These are phyloP conservation scores for Aspergillus hortae DNA, from an alignment of 2,329 filamentous ascomycete species.

Conservation along the genomic window DNA sequence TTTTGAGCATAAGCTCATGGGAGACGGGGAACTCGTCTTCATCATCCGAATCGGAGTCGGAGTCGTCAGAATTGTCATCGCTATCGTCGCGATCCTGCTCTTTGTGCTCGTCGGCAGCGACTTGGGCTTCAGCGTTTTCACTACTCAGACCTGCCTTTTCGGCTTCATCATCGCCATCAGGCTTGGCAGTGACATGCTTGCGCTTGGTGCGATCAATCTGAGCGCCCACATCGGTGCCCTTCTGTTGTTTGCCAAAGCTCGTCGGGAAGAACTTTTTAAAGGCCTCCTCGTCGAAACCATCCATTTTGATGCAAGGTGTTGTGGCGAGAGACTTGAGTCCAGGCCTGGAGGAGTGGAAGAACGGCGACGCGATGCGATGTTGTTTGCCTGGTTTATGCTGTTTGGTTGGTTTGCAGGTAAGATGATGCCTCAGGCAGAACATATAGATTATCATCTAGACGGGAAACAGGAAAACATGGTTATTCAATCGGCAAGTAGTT, in stretches of 20 bases:
- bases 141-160: constrained; percentile 20
- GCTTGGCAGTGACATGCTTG: constrained; percentile 40
- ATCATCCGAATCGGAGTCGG: constrained; percentile 52
- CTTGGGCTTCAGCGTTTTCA: constrained; percentile 18
- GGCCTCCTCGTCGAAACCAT: constrained; percentile 44
- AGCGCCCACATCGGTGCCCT: constrained; percentile 68
- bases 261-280: constrained; percentile 66
- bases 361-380: constrained; percentile 1
- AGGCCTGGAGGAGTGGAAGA: not conserved
- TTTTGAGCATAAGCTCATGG: constrained; percentile 88
- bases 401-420: too few species aligned
- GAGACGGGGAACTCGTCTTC: constrained; percentile 89
- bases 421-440: too few species aligned
- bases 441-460: too few species aligned
- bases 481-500: too few species aligned
- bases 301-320: constrained; percentile 27
- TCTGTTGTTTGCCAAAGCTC: constrained; percentile 79
- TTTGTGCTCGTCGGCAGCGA: constrained; percentile 20
- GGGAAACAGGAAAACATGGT: too few species aligned
- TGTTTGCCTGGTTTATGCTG: constrained; percentile 15
- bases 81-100: constrained; percentile 40
- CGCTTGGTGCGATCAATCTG: constrained; percentile 80
- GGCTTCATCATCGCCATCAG: constrained; percentile 17
- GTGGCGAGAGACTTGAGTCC: not conserved
- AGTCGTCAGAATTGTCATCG: constrained; percentile 68